Conservation (phyloP, 2,329 filamentous ascomycete genomes). For the Cadophora luteo-olivacea region DNA sequence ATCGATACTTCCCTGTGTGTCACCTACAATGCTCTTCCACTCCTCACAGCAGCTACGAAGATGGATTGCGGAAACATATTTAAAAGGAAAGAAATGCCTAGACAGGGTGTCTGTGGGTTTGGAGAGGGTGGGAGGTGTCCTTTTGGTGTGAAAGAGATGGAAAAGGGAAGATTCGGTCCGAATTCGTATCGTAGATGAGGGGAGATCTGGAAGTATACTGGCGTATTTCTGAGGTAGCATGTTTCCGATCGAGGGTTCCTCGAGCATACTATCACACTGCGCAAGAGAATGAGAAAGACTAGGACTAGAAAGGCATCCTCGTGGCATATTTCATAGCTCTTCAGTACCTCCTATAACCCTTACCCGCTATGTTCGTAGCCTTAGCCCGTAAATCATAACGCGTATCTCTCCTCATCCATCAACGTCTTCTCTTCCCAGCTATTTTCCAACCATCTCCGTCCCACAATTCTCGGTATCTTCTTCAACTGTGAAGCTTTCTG, state of each 20-base stretch:
- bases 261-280: too few relatives aligned
- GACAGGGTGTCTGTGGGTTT: neutral
- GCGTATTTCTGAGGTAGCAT: too few relatives aligned
- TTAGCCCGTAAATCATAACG: constrained; percentile 24
- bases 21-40: neutral
- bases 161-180: neutral
- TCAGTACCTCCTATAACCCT: neutral
- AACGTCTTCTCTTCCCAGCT: constrained; percentile 82
- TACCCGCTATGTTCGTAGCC: neutral
- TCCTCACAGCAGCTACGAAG: neutral
- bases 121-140: neutral
- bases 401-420: constrained; percentile 77
- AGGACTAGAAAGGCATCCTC: too few relatives aligned
- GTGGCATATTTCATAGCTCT: neutral
- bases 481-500: constrained; percentile 52
- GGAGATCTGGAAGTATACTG: too few relatives aligned
- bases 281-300: too few relatives aligned
- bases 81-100: neutral
- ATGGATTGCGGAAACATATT: neutral
- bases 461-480: constrained; percentile 72
- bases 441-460: constrained; percentile 74
- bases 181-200: too few relatives aligned
- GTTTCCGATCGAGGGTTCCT: too few relatives aligned
- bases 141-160: neutral
- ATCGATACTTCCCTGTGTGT: neutral